These are phyloP conservation scores for Tolypocladium inflatum DNA, from an alignment of 2,329 filamentous ascomycete genomes.

Conservation along the genomic window DNA sequence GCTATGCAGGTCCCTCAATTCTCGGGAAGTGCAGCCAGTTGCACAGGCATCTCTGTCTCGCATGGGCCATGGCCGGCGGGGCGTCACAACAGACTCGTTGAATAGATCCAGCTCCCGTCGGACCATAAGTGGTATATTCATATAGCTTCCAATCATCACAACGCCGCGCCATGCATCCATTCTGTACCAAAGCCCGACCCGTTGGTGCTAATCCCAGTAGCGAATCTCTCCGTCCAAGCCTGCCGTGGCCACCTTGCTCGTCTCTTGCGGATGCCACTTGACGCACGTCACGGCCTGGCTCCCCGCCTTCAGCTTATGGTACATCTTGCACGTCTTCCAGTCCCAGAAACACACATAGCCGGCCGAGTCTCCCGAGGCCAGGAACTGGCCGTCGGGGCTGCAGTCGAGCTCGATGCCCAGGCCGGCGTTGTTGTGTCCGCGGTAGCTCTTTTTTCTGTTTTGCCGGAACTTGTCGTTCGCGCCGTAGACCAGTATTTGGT, in stretches of 20 bases:
- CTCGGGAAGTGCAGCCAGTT: not conserved
- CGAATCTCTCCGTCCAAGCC: conserved; percentile 82
- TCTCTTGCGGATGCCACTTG: conserved; percentile 97
- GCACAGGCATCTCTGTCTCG: not conserved
- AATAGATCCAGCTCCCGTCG: not conserved
- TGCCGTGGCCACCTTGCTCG: conserved; percentile 83
- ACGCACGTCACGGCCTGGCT: conserved; percentile 77
- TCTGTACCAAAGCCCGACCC: not conserved
- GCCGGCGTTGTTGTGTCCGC: conserved; percentile 91
- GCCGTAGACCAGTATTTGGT: conserved; percentile 93
- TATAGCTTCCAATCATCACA: not conserved
- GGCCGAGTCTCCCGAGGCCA: conserved; percentile 76
- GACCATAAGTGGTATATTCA: not conserved
- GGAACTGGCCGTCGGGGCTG: conserved; percentile 84
- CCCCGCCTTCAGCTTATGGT: conserved; percentile 84
- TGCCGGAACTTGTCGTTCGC: conserved; percentile 93
- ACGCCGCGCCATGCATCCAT: conserved; percentile 1
- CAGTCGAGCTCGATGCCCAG: conserved; percentile 85
- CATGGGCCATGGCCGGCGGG: not conserved
- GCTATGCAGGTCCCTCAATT: not conserved
- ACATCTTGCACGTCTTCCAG: conserved; percentile 99
- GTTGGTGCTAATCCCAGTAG: conserved; percentile 71
- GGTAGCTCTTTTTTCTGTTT: conserved; percentile 93
- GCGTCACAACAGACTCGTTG: not conserved
- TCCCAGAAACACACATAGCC: conserved; percentile 97